A percentile compares a stretch with the other conserved stretches of the same genome.
Evolutionary conservation across 1,139 yeast genomes (phyloP).

Genomic region (Debaryomycetaceae sp.): DNA sequence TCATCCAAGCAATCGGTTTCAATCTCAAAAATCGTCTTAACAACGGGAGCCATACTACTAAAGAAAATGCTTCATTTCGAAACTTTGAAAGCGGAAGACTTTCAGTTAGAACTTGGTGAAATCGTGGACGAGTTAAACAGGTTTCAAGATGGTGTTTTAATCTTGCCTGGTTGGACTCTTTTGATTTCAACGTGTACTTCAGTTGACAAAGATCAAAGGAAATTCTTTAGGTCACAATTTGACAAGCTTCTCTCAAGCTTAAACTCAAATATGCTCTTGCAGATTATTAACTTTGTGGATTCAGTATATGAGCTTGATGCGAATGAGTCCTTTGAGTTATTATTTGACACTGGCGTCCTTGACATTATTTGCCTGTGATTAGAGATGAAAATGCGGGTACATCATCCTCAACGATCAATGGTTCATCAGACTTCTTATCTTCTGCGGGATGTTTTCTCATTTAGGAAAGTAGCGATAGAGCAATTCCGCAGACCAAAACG

Average conservation of each 20-base stretch:
- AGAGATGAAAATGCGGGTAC: no score
- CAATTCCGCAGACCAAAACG: no score
- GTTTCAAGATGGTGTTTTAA: conserved; percentile 1
- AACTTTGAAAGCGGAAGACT: conserved; percentile 1
- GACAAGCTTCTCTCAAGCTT: conserved; percentile 1
- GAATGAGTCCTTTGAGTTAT: conserved; percentile 2
- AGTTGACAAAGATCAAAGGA: neutral
- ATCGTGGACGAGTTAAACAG: conserved; percentile 3
- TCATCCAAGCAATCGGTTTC: neutral
- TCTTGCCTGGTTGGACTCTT: conserved; percentile 5
- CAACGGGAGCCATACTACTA: conserved; percentile 3
- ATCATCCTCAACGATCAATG: no score
- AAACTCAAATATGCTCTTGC: conserved; percentile 4
- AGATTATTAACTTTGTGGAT: conserved; percentile 4
- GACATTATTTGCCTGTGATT: conserved; percentile 1
- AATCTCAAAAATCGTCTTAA: conserved; percentile 2
- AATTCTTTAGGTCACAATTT: conserved; percentile 1
- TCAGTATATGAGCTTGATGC: neutral
- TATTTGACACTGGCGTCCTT: conserved; percentile 1
- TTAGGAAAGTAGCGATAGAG: no score
- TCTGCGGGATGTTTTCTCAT: no score
- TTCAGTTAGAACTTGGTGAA: conserved; percentile 2
- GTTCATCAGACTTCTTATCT: no score
- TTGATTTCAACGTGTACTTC: conserved; percentile 2
- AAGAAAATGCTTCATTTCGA: conserved; percentile 3